Evolutionary conservation across 257 asterid species (phyloP).

Genomic region (Solanum appendiculatum): DNA sequence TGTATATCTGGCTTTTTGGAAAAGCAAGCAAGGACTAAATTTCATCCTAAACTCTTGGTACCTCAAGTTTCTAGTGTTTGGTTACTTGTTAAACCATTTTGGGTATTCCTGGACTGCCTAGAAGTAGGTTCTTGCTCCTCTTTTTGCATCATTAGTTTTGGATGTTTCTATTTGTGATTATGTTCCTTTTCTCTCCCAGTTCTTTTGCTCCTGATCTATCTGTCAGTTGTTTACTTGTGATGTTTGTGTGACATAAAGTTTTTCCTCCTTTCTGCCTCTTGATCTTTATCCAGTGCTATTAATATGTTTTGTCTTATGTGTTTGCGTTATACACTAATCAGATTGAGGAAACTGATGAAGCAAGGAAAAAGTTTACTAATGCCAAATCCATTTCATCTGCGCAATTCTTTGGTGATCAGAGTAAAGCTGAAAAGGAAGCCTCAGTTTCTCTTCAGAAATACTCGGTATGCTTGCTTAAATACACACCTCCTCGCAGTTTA

Average conservation of each 20-base stretch:
- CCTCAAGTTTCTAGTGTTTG: not conserved
- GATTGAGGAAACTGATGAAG: constrained; percentile 96
- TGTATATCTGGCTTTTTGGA: not conserved
- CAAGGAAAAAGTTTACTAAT: constrained; percentile 91
- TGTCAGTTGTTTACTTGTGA: not conserved
- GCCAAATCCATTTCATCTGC: constrained; percentile 99
- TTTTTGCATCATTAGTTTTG: not conserved
- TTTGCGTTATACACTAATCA: constrained; percentile 8
- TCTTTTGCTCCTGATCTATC: not conserved
- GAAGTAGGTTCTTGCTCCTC: not conserved
- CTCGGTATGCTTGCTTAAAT: constrained; percentile 48
- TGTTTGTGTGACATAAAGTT: not conserved
- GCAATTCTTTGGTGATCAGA: constrained; percentile 74
- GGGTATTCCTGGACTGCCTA: not conserved
- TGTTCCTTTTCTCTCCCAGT: not conserved
- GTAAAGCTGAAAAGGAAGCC: constrained; percentile 52
- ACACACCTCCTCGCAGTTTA: not conserved
- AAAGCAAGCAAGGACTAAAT: not conserved
- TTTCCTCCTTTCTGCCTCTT: not conserved
- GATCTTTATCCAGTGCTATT: not conserved
- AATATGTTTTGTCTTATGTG: not conserved
- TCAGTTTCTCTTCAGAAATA: constrained; percentile 77
- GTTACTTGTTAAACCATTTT: not conserved
- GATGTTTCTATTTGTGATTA: not conserved
- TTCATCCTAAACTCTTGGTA: not conserved